Evolutionary conservation across 331 rosid genomes (phyloP), one percentile per base, ranked within the genome.

Genomic region (Acacia concinna): DNA sequence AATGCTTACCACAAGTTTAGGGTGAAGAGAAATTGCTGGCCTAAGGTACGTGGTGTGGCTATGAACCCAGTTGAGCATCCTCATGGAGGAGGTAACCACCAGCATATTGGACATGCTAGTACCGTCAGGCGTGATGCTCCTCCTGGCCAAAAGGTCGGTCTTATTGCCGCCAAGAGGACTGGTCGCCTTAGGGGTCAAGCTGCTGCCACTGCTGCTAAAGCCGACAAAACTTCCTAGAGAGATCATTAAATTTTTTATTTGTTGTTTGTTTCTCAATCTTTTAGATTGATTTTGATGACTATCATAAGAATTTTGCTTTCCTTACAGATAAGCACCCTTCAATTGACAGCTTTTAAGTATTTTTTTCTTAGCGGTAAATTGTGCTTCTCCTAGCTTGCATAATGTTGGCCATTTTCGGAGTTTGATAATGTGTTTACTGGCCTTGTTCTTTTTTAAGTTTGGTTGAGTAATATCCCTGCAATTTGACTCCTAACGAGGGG

Each of bases 31-130:
- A 87, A 90, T 68, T 90, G 94, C 87, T 90, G 94, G 91, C 91
- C 91, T 0, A 90, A 90, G 91, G 94, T 88, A 7, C 92, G 90
- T 83, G 94, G 94, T 90, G 94, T 90, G 74, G 94, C 92, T 21
- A 90, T 90, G 94, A 90, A 90, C 17, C 94, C 94, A 0, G 91
- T 90, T 47, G 94, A 90, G 89, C 94, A 88, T 88, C 94, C 94
- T 51, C 94, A 90, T 0, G 89, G 94, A 84, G 92, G 94, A 81
- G 94, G 92, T 88, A 88, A 88, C 57, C 94, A 88, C 83, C 94
- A 90, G 35, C 94, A 90, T 27, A 90, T 90, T 77, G 94, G 94
- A 11, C 92, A 90, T 18, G 94, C 94, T 0, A 90, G 94, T 43
- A 90, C 89, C 8, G 94, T 90, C 65, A 86, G 94, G 76, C 90